Base-by-base conservation (phyloP, 495 filamentous ascomycete genomes). In the Penicillium dipodomyicola region DNA sequence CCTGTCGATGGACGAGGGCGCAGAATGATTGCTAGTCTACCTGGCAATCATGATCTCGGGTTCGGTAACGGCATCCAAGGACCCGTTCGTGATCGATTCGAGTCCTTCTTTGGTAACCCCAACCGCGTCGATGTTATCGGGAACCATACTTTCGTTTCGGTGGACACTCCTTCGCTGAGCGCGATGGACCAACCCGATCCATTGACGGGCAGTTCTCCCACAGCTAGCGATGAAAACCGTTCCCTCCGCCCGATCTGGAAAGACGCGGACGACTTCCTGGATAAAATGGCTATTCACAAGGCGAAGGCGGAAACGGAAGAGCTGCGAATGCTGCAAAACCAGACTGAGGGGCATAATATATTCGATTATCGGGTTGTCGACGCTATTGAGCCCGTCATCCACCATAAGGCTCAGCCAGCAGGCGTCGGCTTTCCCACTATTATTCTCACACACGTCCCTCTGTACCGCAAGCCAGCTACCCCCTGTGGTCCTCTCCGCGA, bases 1-100 rank as follows among this genome's bases (percentile, higher is more conserved):
- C 78, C 59, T 60, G 65, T 44, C 68, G 65, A 73, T 29, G 58
- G 62, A 9, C 67, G 70, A 30, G 76, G 76, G 22, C 75, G 89
- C 56, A 87, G 83, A 75, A 77, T 96, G 40, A 84, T 97, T 42
- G 83, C 87, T 3, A 90, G 84, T 60, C 65, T 99, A 20, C 95
- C 95, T 1, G 95, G 94, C 7, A 99, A 99, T 59, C 95, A 99
- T 69, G 95, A 99, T 69, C 74, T 97, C n/a, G 95, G 95, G 2
- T 93, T 99, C 63, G 95, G 89, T 2, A 82, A 81, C 25, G 88
- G 91, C 19, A 86, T 99, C 50, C 88, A 94, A 64, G 62, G 86
- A 23, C 73, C 87, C 0, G 89, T 96, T 12, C 80, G 91, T 49
- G 81, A 89, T 63, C 78, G 95, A 43, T 97, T 96, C 67, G 84